A percentile compares a stretch with the other conserved stretches of the same genome.
These are phyloP conservation scores for Phytophthora macrochlamydospora DNA, from an alignment of 352 stramenopile genomes.

Conservation along the genomic window DNA sequence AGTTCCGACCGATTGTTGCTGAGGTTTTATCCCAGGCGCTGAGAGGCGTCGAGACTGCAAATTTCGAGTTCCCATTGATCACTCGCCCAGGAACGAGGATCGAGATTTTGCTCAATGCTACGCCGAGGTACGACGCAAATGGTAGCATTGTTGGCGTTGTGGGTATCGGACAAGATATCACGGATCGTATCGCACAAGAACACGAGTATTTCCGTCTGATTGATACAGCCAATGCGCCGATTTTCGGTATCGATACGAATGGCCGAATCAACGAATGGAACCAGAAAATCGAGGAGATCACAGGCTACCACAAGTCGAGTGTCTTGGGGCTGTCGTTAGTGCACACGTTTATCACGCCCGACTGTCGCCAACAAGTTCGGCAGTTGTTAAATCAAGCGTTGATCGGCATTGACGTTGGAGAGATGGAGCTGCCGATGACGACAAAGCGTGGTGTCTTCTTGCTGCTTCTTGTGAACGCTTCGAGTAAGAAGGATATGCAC, in stretches of 20 bases:
- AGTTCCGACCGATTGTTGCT: slow-evolving; percentile 68
- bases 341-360: slow-evolving; percentile 71
- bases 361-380: slow-evolving; percentile 61
- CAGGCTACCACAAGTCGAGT: slow-evolving; percentile 64
- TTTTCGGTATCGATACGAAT: slow-evolving; percentile 84
- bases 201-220: slow-evolving; percentile 49
- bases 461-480: slow-evolving; percentile 75
- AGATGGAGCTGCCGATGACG: slow-evolving; percentile 85
- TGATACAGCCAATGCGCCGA: slow-evolving; percentile 81
- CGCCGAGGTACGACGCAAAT: slow-evolving; percentile 59
- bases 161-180: slow-evolving; percentile 30
- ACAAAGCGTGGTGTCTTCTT: slow-evolving; percentile 66
- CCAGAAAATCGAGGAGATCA: slow-evolving; percentile 85
- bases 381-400: slow-evolving; percentile 75
- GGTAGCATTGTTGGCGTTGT: slow-evolving; percentile 69
- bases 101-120: slow-evolving; percentile 63
- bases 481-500: slow-evolving; percentile 45
- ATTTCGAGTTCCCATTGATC: slow-evolving; percentile 32
- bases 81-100: slow-evolving; percentile 64
- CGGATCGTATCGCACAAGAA: slow-evolving; percentile 29
- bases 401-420: slow-evolving; percentile 79
- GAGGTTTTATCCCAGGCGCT: slow-evolving; percentile 74
- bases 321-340: slow-evolving; percentile 74
- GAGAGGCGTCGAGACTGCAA: slow-evolving; percentile 51
- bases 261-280: slow-evolving; percentile 55